Evolutionary conservation across 2,329 filamentous ascomycete genomes (phyloP).

Genomic region (Colletotrichum graminicola): DNA sequence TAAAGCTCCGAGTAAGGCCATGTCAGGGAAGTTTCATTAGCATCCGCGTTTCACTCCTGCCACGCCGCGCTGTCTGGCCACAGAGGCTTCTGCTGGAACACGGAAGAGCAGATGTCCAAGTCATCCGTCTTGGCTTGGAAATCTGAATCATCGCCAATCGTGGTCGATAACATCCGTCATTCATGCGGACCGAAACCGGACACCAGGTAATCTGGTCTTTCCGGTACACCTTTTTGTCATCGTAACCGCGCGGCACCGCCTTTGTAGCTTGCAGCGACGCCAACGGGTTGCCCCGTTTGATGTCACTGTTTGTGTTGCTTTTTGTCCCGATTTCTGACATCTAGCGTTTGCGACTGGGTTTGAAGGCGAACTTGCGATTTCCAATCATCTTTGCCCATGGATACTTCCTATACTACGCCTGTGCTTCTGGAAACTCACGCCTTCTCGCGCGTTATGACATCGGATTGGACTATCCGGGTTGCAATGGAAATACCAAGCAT

Average conservation of each 20-base stretch:
- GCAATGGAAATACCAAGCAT: background rate
- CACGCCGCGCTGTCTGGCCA: background rate
- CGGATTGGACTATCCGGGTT: background rate
- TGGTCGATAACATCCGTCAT: background rate
- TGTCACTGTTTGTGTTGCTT: background rate
- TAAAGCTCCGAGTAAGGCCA: background rate
- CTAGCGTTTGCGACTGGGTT: background rate
- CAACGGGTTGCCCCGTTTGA: background rate
- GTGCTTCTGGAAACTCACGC: background rate
- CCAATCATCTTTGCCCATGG: background rate
- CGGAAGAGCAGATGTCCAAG: background rate
- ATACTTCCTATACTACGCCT: background rate
- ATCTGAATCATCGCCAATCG: background rate
- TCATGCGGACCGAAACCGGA: background rate
- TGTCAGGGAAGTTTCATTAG: background rate
- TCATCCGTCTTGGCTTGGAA: background rate
- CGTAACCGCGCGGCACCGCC: background rate
- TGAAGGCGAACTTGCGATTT: background rate
- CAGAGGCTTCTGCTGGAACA: background rate
- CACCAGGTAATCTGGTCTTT: background rate
- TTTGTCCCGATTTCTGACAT: background rate
- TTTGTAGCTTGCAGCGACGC: too few species aligned
- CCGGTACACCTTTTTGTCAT: background rate
- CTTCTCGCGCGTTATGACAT: background rate
- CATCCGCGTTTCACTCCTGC: background rate